Evolutionary conservation across 371 early-diverging fungal species (phyloP).

Genomic region (Mycotypha africana): DNA sequence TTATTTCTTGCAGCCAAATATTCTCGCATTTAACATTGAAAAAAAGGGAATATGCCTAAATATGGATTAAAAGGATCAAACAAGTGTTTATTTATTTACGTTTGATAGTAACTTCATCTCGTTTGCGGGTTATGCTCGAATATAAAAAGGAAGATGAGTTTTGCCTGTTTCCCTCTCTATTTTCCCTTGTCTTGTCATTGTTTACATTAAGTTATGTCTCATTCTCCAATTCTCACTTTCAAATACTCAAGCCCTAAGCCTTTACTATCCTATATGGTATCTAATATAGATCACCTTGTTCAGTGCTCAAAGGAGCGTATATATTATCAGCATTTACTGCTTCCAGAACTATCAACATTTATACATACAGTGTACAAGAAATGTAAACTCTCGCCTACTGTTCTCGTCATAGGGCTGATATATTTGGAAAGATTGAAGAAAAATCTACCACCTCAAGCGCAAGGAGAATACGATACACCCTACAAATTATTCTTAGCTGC

Average conservation of each 20-base stretch:
- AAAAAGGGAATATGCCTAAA: slow-evolving; percentile 12
- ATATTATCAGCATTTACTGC: slow-evolving; percentile 26
- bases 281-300: slow-evolving; percentile 22
- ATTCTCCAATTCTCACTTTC: slow-evolving; percentile 13
- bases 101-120: too few relatives aligned
- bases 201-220: too few relatives aligned
- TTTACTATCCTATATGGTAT: slow-evolving; percentile 25
- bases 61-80: neutral
- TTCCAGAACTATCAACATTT: slow-evolving; percentile 30
- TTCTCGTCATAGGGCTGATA: slow-evolving; percentile 59
- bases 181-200: too few relatives aligned
- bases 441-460: slow-evolving; percentile 53
- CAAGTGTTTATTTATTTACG: neutral
- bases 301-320: slow-evolving; percentile 27
- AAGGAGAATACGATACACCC: slow-evolving; percentile 70
- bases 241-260: slow-evolving; percentile 29
- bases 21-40: neutral
- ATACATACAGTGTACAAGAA: slow-evolving; percentile 33
- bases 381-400: slow-evolving; percentile 34
- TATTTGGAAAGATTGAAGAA: slow-evolving; percentile 65
- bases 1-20: too few relatives aligned
- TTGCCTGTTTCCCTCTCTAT: too few relatives aligned
- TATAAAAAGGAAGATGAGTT: too few relatives aligned
- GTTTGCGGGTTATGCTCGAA: too few relatives aligned
- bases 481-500: slow-evolving; percentile 70